Evolutionary conservation across 2,329 filamentous ascomycete species (phyloP).

Genomic region (Aureobasidium leucospermi): DNA sequence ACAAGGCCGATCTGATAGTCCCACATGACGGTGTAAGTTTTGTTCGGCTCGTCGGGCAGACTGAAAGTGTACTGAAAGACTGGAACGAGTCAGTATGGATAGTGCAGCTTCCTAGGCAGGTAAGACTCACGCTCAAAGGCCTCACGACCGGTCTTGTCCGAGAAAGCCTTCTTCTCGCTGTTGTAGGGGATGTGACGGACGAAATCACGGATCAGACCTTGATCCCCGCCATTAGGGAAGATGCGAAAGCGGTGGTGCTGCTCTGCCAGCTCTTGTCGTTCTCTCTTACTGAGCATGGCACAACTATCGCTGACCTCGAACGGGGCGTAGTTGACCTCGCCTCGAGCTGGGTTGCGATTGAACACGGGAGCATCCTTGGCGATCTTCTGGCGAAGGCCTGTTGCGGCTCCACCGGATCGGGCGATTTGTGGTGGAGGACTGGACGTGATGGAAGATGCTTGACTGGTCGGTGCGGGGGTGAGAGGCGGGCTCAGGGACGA

Average conservation of each 20-base stretch:
- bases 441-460: conserved; percentile 18
- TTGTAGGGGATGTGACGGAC: conserved; percentile 77
- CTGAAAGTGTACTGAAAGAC: conserved; percentile 81
- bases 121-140: conserved; percentile 71
- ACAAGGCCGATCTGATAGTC: conserved; percentile 94
- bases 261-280: conserved; percentile 41
- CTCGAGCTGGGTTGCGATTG: conserved; percentile 54
- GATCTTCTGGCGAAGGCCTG: conserved; percentile 44
- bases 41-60: conserved; percentile 54
- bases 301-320: conserved; percentile 53
- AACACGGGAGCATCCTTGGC: conserved; percentile 59
- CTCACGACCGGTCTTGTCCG: conserved; percentile 76
- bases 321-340: conserved; percentile 65
- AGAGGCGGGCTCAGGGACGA: conserved; percentile 19
- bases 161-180: conserved; percentile 86
- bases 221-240: conserved; percentile 51
- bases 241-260: conserved; percentile 60
- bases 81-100: conserved; percentile 30
- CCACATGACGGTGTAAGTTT: conserved; percentile 79
- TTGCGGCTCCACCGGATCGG: conserved; percentile 12
- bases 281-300: conserved; percentile 18
- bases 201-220: conserved; percentile 39
- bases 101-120: background rate
- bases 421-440: conserved; percentile 22
- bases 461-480: conserved; percentile 22